Evolutionary conservation across 2,329 filamentous ascomycete species (phyloP).

Genomic region (Fusarium lyarnte): DNA sequence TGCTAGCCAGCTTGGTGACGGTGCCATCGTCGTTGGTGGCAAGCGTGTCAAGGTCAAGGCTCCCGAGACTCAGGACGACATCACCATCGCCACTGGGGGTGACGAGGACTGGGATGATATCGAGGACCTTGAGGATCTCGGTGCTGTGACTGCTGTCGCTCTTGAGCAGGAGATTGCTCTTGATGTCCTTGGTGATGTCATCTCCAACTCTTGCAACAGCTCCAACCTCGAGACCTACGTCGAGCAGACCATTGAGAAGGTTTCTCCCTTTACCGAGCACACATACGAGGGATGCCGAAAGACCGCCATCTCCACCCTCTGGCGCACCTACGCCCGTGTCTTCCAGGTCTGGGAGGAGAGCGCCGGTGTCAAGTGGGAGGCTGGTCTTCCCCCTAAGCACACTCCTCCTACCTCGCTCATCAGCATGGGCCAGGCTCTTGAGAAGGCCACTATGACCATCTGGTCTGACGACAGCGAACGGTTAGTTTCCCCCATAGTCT

Average conservation of each 20-base stretch:
- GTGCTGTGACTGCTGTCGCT: conserved; percentile 86
- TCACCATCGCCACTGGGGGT: conserved; percentile 65
- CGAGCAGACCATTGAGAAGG: conserved; percentile 84
- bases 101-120: conserved; percentile 66
- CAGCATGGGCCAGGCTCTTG: conserved; percentile 86
- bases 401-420: conserved; percentile 81
- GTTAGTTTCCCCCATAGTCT: conserved; percentile 67
- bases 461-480: conserved; percentile 93
- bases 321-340: conserved; percentile 91
- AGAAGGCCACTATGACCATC: conserved; percentile 82
- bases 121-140: conserved; percentile 84
- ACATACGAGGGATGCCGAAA: conserved; percentile 93
- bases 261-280: conserved; percentile 85
- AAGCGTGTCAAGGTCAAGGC: conserved; percentile 84
- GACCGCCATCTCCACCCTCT: conserved; percentile 88
- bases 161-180: conserved; percentile 98
- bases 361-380: conserved; percentile 83
- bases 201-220: conserved; percentile 83
- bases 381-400: conserved; percentile 84
- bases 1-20: conserved; percentile 71
- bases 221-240: conserved; percentile 82
- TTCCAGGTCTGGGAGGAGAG: conserved; percentile 85
- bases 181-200: conserved; percentile 92
- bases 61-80: conserved; percentile 63
- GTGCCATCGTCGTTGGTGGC: conserved; percentile 80